A percentile compares a stretch with the other conserved stretches of the same genome.
These are phyloP conservation scores for Colletotrichum agaves DNA, from an alignment of 2,329 filamentous ascomycete genomes.

Conservation along the genomic window DNA sequence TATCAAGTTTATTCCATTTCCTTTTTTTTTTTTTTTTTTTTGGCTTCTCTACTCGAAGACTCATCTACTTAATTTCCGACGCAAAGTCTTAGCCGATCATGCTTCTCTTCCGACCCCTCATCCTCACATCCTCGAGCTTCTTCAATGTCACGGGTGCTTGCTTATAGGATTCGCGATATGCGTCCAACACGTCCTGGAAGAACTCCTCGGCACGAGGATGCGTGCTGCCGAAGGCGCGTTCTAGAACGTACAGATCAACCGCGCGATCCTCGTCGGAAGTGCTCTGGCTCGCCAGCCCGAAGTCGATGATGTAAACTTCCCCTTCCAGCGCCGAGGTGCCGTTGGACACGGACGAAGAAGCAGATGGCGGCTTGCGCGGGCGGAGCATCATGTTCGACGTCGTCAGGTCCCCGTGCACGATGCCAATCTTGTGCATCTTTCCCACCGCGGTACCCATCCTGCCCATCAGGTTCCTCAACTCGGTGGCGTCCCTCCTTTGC, in stretches of 20 bases:
- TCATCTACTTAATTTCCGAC: constrained; percentile 31
- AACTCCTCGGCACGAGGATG: constrained; percentile 86
- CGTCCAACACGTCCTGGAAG: constrained; percentile 78
- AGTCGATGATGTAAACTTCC: constrained; percentile 91
- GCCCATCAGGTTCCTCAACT: constrained; percentile 71
- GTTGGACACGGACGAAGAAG: constrained; percentile 36
- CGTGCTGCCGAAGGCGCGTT: constrained; percentile 93
- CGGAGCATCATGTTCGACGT: constrained; percentile 96
- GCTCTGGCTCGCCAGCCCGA: constrained; percentile 87
- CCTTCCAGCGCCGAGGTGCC: constrained; percentile 61
- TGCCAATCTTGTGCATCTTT: constrained; percentile 81
- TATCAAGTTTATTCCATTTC: constrained; percentile 36
- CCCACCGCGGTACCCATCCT: constrained; percentile 79
- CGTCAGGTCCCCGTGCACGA: constrained; percentile 95
- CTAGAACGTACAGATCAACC: constrained; percentile 95
- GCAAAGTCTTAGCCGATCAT: constrained; percentile 80
- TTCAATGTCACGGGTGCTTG: constrained; percentile 79
- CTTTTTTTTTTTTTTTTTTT: constrained; percentile 38
- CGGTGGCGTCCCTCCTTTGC: constrained; percentile 55
- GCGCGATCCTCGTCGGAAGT: constrained; percentile 90
- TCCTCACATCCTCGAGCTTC: constrained; percentile 88
- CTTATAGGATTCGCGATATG: constrained; percentile 80
- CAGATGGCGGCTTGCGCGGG: constrained; percentile 45
- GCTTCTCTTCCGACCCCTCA: constrained; percentile 94
- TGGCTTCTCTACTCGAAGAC: too few species aligned